Percentiles rank a stretch among this genome's conserved stretches.
Conservation (phyloP, 108 stramenopile species). For the Skeletonema grethae region DNA sequence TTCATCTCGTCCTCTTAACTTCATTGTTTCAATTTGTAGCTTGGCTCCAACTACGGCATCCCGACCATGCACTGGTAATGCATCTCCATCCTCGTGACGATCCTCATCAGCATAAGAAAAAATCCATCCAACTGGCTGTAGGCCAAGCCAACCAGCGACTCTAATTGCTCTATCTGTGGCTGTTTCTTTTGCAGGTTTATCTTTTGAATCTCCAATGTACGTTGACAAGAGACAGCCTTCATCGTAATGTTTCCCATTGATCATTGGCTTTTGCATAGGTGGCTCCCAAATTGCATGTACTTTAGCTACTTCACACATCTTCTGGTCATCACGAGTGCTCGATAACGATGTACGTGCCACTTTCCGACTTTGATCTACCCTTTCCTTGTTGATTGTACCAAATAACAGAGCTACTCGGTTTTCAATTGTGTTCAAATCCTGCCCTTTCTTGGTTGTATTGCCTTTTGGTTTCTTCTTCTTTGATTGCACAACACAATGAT, state of each 20-base stretch:
- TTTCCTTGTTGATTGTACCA: conserved; percentile 76
- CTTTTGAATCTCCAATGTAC: conserved; percentile 15
- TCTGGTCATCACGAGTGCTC: conserved; percentile 53
- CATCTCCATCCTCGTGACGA: conserved; percentile 63
- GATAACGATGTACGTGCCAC: conserved; percentile 76
- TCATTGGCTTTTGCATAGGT: conserved; percentile 43
- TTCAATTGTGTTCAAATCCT: conserved; percentile 25
- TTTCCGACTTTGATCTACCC: conserved; percentile 54
- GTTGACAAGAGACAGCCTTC: conserved; percentile 28
- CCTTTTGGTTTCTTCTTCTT: conserved; percentile 28
- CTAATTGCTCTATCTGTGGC: conserved; percentile 46
- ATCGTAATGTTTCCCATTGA: conserved; percentile 39
- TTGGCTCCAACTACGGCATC: conserved; percentile 63
- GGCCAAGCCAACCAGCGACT: conserved; percentile 65
- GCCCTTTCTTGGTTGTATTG: conserved; percentile 8
- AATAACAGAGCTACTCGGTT: conserved; percentile 69
- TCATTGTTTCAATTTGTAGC: conserved; percentile 75
- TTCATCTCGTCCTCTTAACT: conserved; percentile 45
- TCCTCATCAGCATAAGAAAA: conserved; percentile 70
- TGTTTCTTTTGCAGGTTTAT: conserved; percentile 26
- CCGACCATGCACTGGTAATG: conserved; percentile 63
- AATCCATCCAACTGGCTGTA: conserved; percentile 84
- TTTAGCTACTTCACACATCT: conserved; percentile 82
- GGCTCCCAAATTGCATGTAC: conserved; percentile 87
- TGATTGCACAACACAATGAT: conserved; percentile 50